phyloP scores from a whole-genome alignment of 2,329 filamentous ascomycete genomes.

The Colletotrichum orbiculare region DNA sequence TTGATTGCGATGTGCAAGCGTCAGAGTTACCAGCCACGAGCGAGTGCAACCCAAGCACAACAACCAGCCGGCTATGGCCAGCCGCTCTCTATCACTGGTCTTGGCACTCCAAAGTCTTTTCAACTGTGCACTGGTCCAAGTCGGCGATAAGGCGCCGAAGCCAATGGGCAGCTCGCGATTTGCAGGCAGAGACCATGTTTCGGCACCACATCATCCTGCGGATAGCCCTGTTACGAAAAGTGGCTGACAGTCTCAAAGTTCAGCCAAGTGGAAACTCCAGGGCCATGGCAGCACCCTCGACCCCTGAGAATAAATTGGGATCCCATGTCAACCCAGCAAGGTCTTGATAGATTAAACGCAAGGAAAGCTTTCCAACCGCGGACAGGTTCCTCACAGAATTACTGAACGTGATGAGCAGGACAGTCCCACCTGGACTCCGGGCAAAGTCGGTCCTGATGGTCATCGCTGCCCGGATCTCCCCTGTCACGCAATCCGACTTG shows the following conservation, averaged over 20 bases:
- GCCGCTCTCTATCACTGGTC: too few species aligned
- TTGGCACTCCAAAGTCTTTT: too few species aligned
- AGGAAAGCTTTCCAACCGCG: neutral
- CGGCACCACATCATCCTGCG: slow-evolving; percentile 1
- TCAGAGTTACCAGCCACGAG: too few species aligned
- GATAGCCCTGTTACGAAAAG: slow-evolving; percentile 6
- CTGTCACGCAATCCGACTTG: slow-evolving; percentile 1
- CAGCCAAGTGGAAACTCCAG: slow-evolving; percentile 7
- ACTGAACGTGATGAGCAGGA: neutral
- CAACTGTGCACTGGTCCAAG: too few species aligned
- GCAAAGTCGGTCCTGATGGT: slow-evolving; percentile 1
- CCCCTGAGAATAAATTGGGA: slow-evolving; percentile 15
- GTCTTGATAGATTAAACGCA: neutral
- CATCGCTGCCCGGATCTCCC: slow-evolving; percentile 2
- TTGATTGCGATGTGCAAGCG: too few species aligned
- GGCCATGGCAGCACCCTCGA: slow-evolving; percentile 1
- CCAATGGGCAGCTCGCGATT: too few species aligned
- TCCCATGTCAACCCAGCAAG: slow-evolving; percentile 4
- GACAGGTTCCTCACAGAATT: neutral
- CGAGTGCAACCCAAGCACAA: too few species aligned
- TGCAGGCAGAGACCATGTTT: neutral
- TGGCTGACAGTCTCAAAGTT: slow-evolving; percentile 16
- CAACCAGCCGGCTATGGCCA: too few species aligned
- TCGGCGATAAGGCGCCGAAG: too few species aligned
- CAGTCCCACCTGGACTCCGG: neutral